A percentile compares a stretch with the other conserved stretches of the same genome.
These are phyloP conservation scores for Aspergillus sp. DNA, from an alignment of 2,329 filamentous ascomycete species.

Conservation along the genomic window DNA sequence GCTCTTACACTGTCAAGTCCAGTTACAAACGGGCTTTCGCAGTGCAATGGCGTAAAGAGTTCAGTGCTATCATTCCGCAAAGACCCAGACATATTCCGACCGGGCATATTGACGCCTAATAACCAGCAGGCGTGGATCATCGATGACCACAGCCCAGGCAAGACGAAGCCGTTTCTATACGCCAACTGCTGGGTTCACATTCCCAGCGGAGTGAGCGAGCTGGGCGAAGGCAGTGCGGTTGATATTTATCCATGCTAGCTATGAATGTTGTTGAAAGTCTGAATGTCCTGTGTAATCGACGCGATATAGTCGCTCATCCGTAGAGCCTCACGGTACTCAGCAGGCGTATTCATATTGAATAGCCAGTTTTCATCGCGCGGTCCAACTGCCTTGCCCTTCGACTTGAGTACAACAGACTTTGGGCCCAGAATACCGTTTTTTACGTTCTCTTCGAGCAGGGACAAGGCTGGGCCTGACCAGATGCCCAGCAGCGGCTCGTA, in stretches of 20 bases:
- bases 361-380: slow-evolving; percentile 16
- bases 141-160: slow-evolving; percentile 21
- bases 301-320: slow-evolving; percentile 27
- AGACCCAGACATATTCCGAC: slow-evolving; percentile 13
- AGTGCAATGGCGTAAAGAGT: background rate
- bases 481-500: slow-evolving; percentile 38
- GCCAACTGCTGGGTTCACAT: slow-evolving; percentile 28
- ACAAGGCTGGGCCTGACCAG: slow-evolving; percentile 35
- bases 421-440: slow-evolving; percentile 15
- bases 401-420: slow-evolving; percentile 16
- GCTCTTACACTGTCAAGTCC: background rate
- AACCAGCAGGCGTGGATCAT: background rate
- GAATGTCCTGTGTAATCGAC: background rate
- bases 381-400: slow-evolving; percentile 16
- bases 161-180: slow-evolving; percentile 22
- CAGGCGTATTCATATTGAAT: slow-evolving; percentile 25
- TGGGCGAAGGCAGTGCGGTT: slow-evolving; percentile 16
- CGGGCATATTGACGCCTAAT: background rate
- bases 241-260: slow-evolving; percentile 7
- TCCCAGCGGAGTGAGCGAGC: slow-evolving; percentile 9
- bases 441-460: slow-evolving; percentile 20
- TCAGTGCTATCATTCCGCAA: background rate
- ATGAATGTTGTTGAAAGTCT: background rate
- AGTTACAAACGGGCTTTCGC: background rate
- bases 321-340: slow-evolving; percentile 47